Base-by-base conservation (phyloP, 345 rosid genomes). In the Eucalyptus erythrocorys region DNA sequence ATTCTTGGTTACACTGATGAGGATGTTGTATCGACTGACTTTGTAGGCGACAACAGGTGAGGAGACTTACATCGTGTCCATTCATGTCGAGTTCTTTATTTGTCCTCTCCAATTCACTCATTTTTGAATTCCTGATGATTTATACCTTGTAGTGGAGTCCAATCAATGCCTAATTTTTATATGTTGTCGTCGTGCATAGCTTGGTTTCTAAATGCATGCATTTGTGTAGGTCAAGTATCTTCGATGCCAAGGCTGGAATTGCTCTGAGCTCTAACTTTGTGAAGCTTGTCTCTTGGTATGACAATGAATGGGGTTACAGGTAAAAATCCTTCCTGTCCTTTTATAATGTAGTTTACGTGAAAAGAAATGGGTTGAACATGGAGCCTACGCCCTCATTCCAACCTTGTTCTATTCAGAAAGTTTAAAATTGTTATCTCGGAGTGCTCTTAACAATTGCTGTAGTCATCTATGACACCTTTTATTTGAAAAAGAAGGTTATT, bases 1-100 rank as follows among this genome's bases (percentile, higher is more conserved):
- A 93, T 95, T 87, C 93, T 95, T 24, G 96, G 96, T 43, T 95
- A 94, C 91, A 93, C 93, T 0, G 96, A 95, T 11, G 97, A 95
- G 49, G 97, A 94, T 89, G 93, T 94, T 45, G 98, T 95, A 79
- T 95, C 96, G 32, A 92, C 94, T 2, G 96, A 95, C 90, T 94
- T 95, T 43, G 27, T 95, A 32, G 96, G 95, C 49, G 96, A 95
- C 90, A 91, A 51, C 94, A 95, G 96, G 97, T 94, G 85, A 82
- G 88, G 27, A 45, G 19, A 66, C 40, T 34, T 53, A 51, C 6
- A 37, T 34, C 17, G 11, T 37, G 51, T 49, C 49, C 12, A 30
- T 34, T 53, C 26, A n/a, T 53, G 5, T 51, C 5, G 48, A 8
- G 4, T 30, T 22, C 80, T 30, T 59, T 45, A 2, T 32, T 16